Base-by-base conservation (phyloP, 768 basidiomycete genomes). In the Suillus fuscotomentosus region DNA sequence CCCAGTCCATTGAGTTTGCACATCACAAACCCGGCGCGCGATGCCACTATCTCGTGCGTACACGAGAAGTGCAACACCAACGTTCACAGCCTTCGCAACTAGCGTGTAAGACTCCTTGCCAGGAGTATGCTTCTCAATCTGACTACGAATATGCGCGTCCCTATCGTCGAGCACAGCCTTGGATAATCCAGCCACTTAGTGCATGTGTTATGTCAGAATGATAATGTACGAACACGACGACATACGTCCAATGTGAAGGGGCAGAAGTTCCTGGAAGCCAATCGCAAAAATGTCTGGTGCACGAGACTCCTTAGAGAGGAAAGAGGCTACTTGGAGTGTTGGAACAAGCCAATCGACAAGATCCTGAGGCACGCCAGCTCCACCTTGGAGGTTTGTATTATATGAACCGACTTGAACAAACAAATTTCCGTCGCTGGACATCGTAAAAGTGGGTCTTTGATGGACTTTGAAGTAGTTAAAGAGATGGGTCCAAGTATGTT, bases 311-410 rank as follows among this genome's bases (percentile, higher is more conserved):
- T 81, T 83, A 41, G 88, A 82, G 39, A 93, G 86, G 77, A 92
- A 88, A 61, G 80, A 80, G 43, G 91, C 90, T 9, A 92, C 90
- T 63, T 88, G 87, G 10, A 95, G 77, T 0, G 92, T 91, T 36
- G 95, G 94, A 3, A 86, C 82, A 31, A 98, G 85, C 96, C 96
- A 98, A 78, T 93, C 90, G 3, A 95, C 92, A 54, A 98, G 83
- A 71, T 96, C 90, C 73, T 95, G 91, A 0, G 91, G 90, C 36
- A 92, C 74, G 13, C 89, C 90, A 34, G 80, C 76, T 20, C 86
- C 82, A 7, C 89, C 91, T 75, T 95, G 94, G 8, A 96, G 81
- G 71, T 95, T 95, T 7, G 94, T 94, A 73, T 97, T 97, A 80
- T 95, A 97, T 3, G 93, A 88, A 13, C 91, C 91, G 61, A 94